Conservation (phyloP, 2,329 filamentous ascomycete genomes). For the Fusarium pseudocircinatum region DNA sequence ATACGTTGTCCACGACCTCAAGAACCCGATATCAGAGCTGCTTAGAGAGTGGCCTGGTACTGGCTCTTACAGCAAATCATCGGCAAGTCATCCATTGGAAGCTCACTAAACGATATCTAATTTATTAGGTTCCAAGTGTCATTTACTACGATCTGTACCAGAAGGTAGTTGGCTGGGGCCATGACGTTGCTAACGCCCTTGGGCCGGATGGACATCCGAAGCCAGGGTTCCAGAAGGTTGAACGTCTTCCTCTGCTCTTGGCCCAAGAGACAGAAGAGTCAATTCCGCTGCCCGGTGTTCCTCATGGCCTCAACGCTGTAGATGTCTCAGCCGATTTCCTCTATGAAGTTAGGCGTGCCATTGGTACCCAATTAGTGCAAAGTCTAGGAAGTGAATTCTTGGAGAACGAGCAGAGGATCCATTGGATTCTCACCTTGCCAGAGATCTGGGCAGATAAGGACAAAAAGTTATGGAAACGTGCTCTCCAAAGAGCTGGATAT, state of each 20-base stretch:
- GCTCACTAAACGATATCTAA: not conserved
- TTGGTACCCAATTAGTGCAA: not conserved
- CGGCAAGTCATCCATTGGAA: not conserved
- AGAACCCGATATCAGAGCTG: not conserved
- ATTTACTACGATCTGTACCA: not conserved
- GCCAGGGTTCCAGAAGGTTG: not conserved
- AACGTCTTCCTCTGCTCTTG: not conserved
- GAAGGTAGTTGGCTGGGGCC: not conserved
- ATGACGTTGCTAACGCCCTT: not conserved
- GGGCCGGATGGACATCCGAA: not conserved
- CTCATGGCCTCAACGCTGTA: not conserved
- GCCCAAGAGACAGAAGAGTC: rapidly evolving
- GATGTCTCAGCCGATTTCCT: not conserved
- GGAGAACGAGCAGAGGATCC: not conserved
- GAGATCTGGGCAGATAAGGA: not conserved
- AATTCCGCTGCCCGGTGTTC: rapidly evolving
- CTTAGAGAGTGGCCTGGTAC: not conserved
- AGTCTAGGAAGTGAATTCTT: not conserved
- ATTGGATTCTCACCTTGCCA: not conserved
- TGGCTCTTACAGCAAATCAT: not conserved
- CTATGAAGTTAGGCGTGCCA: not conserved
- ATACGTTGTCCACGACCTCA: not conserved
- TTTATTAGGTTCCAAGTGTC: not conserved
- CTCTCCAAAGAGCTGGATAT: not conserved
- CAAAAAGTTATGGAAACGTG: not conserved